Evolutionary conservation across 2,329 filamentous ascomycete species (phyloP).

Genomic region (Paecilomyces formosus): DNA sequence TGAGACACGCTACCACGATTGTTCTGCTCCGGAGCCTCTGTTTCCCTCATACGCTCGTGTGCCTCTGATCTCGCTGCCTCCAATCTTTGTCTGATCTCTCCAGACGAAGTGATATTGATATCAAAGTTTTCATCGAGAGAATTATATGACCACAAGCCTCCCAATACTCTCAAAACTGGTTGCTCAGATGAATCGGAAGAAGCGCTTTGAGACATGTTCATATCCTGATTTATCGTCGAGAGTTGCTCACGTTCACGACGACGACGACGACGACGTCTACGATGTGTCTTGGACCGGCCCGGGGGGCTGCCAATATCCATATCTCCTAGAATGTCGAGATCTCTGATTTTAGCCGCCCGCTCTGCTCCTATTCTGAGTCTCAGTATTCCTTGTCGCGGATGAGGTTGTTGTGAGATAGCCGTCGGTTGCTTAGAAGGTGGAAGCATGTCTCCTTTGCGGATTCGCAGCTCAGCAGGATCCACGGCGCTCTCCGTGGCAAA

Average conservation of each 20-base stretch:
- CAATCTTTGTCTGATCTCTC: conserved; percentile 7
- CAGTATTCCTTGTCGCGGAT: conserved; percentile 7
- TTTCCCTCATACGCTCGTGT: background rate
- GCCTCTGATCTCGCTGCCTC: conserved; percentile 9
- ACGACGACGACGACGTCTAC: background rate
- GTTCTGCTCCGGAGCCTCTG: background rate
- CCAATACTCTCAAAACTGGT: conserved; percentile 8
- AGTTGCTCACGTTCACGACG: background rate
- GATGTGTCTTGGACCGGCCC: background rate
- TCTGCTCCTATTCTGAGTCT: conserved; percentile 13
- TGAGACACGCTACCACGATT: background rate
- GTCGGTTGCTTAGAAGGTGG: background rate
- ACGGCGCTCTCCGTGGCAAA: conserved; percentile 1
- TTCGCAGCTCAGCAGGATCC: conserved; percentile 6
- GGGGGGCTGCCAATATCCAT: background rate
- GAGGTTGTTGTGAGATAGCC: background rate
- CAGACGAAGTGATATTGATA: conserved; percentile 6
- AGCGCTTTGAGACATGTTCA: background rate
- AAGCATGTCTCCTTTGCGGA: conserved; percentile 4
- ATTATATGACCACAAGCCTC: conserved; percentile 10
- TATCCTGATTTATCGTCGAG: background rate
- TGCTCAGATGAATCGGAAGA: background rate
- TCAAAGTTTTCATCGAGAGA: background rate
- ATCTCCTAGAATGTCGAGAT: background rate
- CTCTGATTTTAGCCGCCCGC: conserved; percentile 14